A percentile compares a stretch with the other conserved stretches of the same genome.
These are phyloP conservation scores for Aspergillus ochraceoroseus DNA, from an alignment of 2,329 filamentous ascomycete genomes.

Conservation along the genomic window DNA sequence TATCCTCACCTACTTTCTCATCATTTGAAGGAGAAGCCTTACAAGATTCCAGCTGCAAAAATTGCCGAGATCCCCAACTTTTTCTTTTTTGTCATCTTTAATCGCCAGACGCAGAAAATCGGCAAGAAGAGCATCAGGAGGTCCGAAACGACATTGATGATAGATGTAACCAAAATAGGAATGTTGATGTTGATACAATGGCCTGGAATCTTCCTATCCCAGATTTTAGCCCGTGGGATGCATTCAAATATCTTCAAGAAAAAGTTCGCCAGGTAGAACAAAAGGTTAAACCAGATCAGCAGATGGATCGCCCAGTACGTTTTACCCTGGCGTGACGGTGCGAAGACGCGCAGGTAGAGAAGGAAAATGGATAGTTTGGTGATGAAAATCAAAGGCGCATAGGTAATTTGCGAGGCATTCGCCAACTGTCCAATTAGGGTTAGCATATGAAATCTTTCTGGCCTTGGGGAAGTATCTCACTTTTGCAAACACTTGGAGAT, in stretches of 20 bases:
- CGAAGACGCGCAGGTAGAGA: conserved; percentile 27
- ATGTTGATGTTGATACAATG: conserved; percentile 25
- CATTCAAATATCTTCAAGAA: conserved; percentile 28
- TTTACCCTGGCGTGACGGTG: conserved; percentile 16
- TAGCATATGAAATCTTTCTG: not conserved
- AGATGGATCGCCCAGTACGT: conserved; percentile 23
- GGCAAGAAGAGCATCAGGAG: conserved; percentile 25
- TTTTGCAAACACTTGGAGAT: conserved; percentile 19
- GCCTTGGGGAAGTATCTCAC: conserved; percentile 8
- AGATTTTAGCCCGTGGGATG: conserved; percentile 24
- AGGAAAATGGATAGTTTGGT: conserved; percentile 30
- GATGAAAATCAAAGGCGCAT: conserved; percentile 28
- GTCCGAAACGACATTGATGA: conserved; percentile 25
- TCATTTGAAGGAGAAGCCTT: not conserved
- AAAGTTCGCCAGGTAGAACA: conserved; percentile 25
- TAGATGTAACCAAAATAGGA: conserved; percentile 20
- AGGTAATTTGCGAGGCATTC: conserved; percentile 26
- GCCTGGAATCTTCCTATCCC: conserved; percentile 18
- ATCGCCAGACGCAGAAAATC: conserved; percentile 21
- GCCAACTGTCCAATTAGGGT: conserved; percentile 12
- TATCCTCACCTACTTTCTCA: not conserved
- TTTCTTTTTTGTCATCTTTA: conserved; percentile 19
- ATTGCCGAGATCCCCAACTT: conserved; percentile 23
- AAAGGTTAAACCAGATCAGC: conserved; percentile 24
- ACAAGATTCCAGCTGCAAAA: conserved; percentile 25